Evolutionary conservation across 2,329 filamentous ascomycete species (phyloP), one percentile per base, ranked within the genome.

Genomic region (Proliferodiscus dingleyae): DNA sequence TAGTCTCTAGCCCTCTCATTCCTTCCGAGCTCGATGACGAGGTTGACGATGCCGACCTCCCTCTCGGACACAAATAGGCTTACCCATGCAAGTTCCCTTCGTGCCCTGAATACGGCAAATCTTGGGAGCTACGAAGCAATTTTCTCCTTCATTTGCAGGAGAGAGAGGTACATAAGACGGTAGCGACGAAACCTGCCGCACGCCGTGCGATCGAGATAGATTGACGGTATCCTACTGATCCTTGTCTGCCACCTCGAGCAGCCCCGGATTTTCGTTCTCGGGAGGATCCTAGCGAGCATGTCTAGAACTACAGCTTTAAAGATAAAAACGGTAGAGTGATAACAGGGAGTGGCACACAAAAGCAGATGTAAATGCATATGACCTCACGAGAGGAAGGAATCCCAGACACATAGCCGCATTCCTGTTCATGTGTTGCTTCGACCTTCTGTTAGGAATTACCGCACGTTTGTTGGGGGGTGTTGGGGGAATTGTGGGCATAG

Each of bases 271-370:
- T 60, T 50, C 46, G 49, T 52, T 53, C 53, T 34, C 46, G 43
- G 50, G 55, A 59, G 45, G 52, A 60, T 56, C 53, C 55, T 52
- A 49, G 61, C 48, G 50, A 60, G 56, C 53, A 60, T 38, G 38
- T 57, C 37, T 58, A 48, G 55, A 48, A 54, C 18, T 58, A 58
- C 46, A 52, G 51, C 44, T 61, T 58, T 37, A 60, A 47, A 54
- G 58, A 60, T 57, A 44, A 55, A 29, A 55, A 51, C 46, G 52
- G 56, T 36, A 56, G 50, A 50, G 36, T 54, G 38, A 45, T 58
- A 43, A 51, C 19, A 33, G 43, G 41, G 33, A 45, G 32, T 37
- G 43, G 42, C 37, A 49, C 43, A 49, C 16, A 26, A 24, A 43
- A 43, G 42, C 47, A 49, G 34, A 49, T 45, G 43, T 42, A 49